These are phyloP conservation scores for Suillus luteus DNA, from an alignment of 768 basidiomycete genomes.

Conservation along the genomic window DNA sequence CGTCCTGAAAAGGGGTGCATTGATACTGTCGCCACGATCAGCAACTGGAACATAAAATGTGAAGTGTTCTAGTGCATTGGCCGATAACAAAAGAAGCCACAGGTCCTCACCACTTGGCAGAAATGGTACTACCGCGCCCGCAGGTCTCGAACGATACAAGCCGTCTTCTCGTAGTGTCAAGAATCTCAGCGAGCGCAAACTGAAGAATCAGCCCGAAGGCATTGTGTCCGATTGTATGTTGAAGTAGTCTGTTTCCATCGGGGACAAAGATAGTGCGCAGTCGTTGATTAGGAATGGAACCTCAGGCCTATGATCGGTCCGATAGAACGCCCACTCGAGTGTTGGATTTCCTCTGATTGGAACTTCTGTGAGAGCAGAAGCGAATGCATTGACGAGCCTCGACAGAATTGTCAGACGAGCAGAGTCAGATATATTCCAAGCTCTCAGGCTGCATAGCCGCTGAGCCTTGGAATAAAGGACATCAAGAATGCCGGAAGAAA, in stretches of 20 bases:
- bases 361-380: conserved; percentile 15
- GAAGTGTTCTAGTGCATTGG: too few relatives aligned
- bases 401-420: conserved; percentile 12
- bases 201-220: conserved; percentile 15
- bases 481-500: conserved; percentile 13
- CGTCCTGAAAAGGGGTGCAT: conserved; percentile 12
- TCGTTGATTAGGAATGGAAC: conserved; percentile 20
- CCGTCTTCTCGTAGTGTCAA: conserved; percentile 16
- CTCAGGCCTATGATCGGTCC: neutral
- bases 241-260: conserved; percentile 13
- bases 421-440: conserved; percentile 20
- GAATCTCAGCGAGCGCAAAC: conserved; percentile 15
- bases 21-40: neutral
- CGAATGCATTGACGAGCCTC: conserved; percentile 5
- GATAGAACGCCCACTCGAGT: conserved; percentile 7
- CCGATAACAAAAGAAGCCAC: too few relatives aligned
- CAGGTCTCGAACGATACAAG: neutral
- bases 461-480: conserved; percentile 10
- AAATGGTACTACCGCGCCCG: too few relatives aligned
- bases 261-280: conserved; percentile 13
- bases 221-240: conserved; percentile 5
- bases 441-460: conserved; percentile 14
- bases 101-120: too few relatives aligned
- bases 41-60: too few relatives aligned
- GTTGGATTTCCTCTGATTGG: conserved; percentile 18